phyloP scores from a whole-genome alignment of 1,284 basidiomycete species.

The Ceratobasidium sp. region DNA sequence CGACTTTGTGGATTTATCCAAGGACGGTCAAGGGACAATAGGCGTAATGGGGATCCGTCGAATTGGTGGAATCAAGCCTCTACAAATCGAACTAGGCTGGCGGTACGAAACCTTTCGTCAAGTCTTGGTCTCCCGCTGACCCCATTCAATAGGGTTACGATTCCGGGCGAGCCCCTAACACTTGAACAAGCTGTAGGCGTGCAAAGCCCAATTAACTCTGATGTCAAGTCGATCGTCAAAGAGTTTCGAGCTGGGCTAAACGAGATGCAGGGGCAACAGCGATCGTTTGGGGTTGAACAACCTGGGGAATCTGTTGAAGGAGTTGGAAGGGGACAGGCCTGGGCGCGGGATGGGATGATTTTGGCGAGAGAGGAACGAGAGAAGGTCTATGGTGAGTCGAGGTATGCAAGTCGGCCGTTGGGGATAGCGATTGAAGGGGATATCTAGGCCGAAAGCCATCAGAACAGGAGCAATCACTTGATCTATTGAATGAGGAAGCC shows the following conservation, averaged over 20 bases:
- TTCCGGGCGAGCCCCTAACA: slow-evolving; percentile 10
- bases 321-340: background rate
- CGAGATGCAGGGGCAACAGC: background rate
- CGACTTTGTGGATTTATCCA: background rate
- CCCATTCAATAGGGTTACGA: slow-evolving; percentile 11
- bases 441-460: background rate
- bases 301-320: background rate
- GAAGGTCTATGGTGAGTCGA: slow-evolving; percentile 8
- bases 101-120: slow-evolving; percentile 1
- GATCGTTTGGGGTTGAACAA: slow-evolving; percentile 3
- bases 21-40: background rate
- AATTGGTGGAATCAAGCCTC: slow-evolving; percentile 22
- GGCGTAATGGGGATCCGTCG: background rate
- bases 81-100: slow-evolving; percentile 40
- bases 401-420: background rate
- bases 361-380: slow-evolving; percentile 17
- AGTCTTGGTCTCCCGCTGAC: no score
- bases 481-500: background rate
- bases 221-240: slow-evolving; percentile 6
- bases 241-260: background rate
- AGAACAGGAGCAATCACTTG: background rate
- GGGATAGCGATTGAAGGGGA: background rate
- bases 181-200: slow-evolving; percentile 26
- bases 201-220: background rate
- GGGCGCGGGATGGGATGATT: slow-evolving; percentile 2